A percentile compares a stretch with the other conserved stretches of the same genome.
Evolutionary conservation across 164 flowering plant genomes (phyloP).

Genomic region (Vitis vinifera): DNA sequence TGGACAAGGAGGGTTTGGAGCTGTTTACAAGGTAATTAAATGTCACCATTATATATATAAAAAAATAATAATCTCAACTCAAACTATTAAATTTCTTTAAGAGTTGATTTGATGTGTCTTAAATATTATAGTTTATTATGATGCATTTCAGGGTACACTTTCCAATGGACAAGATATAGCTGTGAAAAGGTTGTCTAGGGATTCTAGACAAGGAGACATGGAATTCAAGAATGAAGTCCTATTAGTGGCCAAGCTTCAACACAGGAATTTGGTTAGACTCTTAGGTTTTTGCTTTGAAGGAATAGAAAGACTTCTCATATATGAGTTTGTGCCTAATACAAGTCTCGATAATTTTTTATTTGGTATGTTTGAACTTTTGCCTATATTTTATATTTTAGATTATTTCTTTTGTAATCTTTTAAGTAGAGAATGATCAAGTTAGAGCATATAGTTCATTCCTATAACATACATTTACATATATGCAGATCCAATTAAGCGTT

Average conservation of each 20-base stretch:
- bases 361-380: slow-evolving; percentile 1
- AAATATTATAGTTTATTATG: not conserved
- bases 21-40: slow-evolving; percentile 22
- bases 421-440: no score
- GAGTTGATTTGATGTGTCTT: no score
- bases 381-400: no score
- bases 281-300: slow-evolving; percentile 19
- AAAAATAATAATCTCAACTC: no score
- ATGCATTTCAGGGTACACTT: slow-evolving; percentile 18
- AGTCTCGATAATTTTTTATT: slow-evolving; percentile 24
- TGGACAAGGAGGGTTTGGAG: slow-evolving; percentile 27
- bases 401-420: no score
- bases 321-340: slow-evolving; percentile 25
- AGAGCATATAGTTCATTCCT: no score
- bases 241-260: slow-evolving; percentile 24
- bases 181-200: slow-evolving; percentile 22
- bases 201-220: slow-evolving; percentile 21
- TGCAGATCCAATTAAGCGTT: slow-evolving; percentile 15
- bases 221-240: slow-evolving; percentile 30
- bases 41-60: no score
- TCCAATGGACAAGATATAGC: slow-evolving; percentile 17
- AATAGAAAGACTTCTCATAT: slow-evolving; percentile 24
- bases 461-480: not conserved
- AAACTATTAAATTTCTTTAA: no score
- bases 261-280: slow-evolving; percentile 24